Percentiles rank a stretch among this genome's conserved stretches.
phyloP scores from a whole-genome alignment of 2,329 filamentous ascomycete species.

The Neophaeococcomyces mojaviensis region DNA sequence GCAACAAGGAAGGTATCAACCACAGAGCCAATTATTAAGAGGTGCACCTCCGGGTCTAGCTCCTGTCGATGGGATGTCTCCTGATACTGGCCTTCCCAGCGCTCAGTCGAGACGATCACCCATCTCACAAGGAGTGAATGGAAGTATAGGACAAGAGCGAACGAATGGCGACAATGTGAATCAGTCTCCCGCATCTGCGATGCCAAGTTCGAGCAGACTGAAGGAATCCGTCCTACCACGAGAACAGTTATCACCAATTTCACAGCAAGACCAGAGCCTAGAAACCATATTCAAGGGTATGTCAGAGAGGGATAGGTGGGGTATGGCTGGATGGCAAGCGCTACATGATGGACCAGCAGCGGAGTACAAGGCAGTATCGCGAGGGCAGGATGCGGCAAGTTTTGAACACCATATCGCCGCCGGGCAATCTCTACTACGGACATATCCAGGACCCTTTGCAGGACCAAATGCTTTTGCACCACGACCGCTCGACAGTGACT shows the following conservation, averaged over 20 bases:
- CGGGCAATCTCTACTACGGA: slow-evolving; percentile 52
- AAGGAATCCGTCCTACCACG: slow-evolving; percentile 28
- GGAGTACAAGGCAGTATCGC: slow-evolving; percentile 49
- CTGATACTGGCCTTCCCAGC: background rate
- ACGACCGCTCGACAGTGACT: slow-evolving; percentile 52
- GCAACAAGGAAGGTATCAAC: slow-evolving; percentile 15
- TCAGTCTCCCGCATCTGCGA: slow-evolving; percentile 6
- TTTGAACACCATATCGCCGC: slow-evolving; percentile 57
- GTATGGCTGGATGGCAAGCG: slow-evolving; percentile 50
- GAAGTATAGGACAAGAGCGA: slow-evolving; percentile 33
- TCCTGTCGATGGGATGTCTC: slow-evolving; percentile 12
- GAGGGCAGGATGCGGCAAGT: slow-evolving; percentile 57
- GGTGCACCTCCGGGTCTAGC: slow-evolving; percentile 15
- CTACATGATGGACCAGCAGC: slow-evolving; percentile 46
- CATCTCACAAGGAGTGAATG: slow-evolving; percentile 36
- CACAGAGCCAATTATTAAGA: slow-evolving; percentile 13
- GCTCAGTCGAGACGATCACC: slow-evolving; percentile 29
- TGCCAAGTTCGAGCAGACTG: background rate
- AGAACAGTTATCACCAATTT: slow-evolving; percentile 22
- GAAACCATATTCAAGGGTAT: slow-evolving; percentile 28
- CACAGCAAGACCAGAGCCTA: slow-evolving; percentile 25
- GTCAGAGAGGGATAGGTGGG: slow-evolving; percentile 46
- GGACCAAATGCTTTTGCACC: slow-evolving; percentile 47
- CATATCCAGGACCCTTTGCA: slow-evolving; percentile 57
- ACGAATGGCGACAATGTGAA: slow-evolving; percentile 29